Evolutionary conservation across 2,329 filamentous ascomycete species (phyloP).

Genomic region (Diaporthe sp.): DNA sequence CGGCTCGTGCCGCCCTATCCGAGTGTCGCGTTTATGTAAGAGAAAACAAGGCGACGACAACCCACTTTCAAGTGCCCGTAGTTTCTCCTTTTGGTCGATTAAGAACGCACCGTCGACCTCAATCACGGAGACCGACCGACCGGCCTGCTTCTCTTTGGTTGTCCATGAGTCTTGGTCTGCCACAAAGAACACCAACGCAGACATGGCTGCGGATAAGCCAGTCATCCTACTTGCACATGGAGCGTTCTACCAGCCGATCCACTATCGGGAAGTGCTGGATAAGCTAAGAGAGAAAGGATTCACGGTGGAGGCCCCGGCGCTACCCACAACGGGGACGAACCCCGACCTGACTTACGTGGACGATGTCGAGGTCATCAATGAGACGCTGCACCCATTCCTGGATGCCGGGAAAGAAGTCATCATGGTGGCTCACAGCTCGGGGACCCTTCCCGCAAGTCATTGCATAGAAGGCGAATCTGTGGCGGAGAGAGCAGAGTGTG

Average conservation of each 20-base stretch:
- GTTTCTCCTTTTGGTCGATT: background rate
- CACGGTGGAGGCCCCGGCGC: background rate
- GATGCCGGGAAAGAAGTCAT: slow-evolving; percentile 24
- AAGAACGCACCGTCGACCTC: background rate
- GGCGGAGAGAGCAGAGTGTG: slow-evolving; percentile 29
- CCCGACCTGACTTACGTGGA: slow-evolving; percentile 24
- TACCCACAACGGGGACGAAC: slow-evolving; percentile 23
- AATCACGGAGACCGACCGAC: background rate
- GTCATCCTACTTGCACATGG: slow-evolving; percentile 27
- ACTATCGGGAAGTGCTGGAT: slow-evolving; percentile 17
- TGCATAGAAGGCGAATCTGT: slow-evolving; percentile 29
- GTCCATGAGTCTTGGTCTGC: background rate
- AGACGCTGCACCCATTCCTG: background rate
- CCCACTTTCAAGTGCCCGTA: background rate
- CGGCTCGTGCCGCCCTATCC: slow-evolving; percentile 8
- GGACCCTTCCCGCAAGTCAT: slow-evolving; percentile 23
- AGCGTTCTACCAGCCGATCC: slow-evolving; percentile 28
- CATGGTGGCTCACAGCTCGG: slow-evolving; percentile 29
- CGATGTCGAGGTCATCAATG: slow-evolving; percentile 20
- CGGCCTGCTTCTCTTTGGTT: background rate
- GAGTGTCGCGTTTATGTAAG: slow-evolving; percentile 14
- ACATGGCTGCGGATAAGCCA: slow-evolving; percentile 30
- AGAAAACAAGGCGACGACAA: background rate
- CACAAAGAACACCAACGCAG: background rate
- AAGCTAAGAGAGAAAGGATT: slow-evolving; percentile 4